Conservation (phyloP, 345 rosid species). For the Lepidium sativum region DNA sequence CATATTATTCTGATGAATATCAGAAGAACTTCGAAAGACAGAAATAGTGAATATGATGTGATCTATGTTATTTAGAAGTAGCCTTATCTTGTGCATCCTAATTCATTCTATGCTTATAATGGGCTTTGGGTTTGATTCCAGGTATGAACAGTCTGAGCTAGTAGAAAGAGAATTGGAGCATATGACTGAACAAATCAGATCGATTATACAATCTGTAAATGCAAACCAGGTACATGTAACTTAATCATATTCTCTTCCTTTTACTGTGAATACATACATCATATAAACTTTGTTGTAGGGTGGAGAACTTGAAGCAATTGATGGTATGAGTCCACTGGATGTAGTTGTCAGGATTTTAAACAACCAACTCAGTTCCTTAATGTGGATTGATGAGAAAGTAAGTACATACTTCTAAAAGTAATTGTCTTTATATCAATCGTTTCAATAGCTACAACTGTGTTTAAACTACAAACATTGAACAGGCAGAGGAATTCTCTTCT, state of each 20-base stretch:
- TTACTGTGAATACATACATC: neutral
- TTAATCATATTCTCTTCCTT: neutral
- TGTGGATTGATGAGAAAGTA: conserved; percentile 98
- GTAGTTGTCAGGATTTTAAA: conserved; percentile 81
- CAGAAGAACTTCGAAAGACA: neutral
- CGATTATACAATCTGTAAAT: conserved; percentile 74
- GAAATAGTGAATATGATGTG: too few relatives aligned
- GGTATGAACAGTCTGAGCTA: conserved; percentile 90
- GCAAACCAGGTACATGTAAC: conserved; percentile 65
- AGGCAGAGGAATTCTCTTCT: conserved; percentile 93
- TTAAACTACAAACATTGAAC: conserved; percentile 13
- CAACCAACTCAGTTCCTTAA: conserved; percentile 91
- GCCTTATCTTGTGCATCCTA: neutral
- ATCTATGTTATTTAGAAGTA: neutral
- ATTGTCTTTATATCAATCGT: neutral
- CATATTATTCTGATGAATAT: neutral
- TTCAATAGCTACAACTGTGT: neutral
- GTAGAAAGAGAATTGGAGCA: conserved; percentile 92
- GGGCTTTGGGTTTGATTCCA: conserved; percentile 25
- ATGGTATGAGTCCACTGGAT: conserved; percentile 84
- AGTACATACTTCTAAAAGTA: neutral
- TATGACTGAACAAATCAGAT: conserved; percentile 83
- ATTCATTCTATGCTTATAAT: neutral
- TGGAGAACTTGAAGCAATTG: conserved; percentile 72
- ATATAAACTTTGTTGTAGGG: conserved; percentile 40